These are phyloP conservation scores for Acanthamoeba culbertsoni DNA, from an alignment of 208 protist genomes.

Conservation along the genomic window DNA sequence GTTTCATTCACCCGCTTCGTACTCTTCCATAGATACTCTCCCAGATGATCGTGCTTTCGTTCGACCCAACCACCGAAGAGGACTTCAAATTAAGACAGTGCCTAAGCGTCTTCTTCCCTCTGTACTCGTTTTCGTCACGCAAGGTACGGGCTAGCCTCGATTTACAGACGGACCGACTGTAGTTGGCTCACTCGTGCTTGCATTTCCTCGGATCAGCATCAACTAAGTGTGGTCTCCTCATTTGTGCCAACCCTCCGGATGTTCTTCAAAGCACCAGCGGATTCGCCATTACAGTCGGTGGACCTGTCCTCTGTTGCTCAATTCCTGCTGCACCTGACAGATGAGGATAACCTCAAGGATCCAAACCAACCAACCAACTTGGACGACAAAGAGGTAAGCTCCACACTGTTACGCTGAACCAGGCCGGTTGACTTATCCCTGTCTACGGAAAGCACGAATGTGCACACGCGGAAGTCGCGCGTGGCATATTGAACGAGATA, in stretches of 20 bases:
- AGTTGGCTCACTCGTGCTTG: no score
- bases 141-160: background rate
- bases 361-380: background rate
- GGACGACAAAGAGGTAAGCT: background rate
- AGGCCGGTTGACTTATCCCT: background rate
- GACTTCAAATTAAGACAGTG: background rate
- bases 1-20: no score
- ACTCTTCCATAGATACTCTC: background rate
- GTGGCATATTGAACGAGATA: background rate
- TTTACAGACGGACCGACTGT: no score
- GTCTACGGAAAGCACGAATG: background rate
- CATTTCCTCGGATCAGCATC: background rate
- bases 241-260: background rate
- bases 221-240: background rate
- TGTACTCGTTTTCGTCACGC: background rate
- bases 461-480: background rate
- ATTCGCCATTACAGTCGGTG: background rate
- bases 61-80: background rate
- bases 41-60: background rate
- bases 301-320: background rate
- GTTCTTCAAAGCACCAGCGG: background rate
- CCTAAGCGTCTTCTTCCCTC: background rate
- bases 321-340: conserved; percentile 8
- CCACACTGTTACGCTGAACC: background rate
- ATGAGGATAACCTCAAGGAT: background rate